A percentile compares a stretch with the other conserved stretches of the same genome.
Conservation (phyloP, 148 eudicot genomes). For the Arctostaphylos glauca region DNA sequence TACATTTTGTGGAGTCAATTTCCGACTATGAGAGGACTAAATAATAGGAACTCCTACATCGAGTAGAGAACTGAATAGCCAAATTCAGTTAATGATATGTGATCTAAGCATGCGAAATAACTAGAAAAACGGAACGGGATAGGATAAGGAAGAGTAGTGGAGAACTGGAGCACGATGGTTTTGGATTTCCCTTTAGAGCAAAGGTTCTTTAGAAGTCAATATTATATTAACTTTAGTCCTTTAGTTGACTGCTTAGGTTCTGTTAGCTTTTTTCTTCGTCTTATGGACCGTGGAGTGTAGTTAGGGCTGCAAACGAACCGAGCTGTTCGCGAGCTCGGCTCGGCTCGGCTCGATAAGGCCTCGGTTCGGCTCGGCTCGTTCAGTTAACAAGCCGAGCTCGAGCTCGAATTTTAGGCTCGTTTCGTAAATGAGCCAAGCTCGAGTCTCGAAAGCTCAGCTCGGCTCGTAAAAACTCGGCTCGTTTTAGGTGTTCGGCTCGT, state of each 20-base stretch:
- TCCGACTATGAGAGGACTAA: neutral
- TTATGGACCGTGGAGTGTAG: neutral
- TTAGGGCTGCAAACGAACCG: too few relatives aligned
- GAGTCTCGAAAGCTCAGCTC: too few relatives aligned
- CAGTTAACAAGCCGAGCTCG: too few relatives aligned
- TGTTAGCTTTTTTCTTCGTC: neutral
- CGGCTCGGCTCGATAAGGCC: too few relatives aligned
- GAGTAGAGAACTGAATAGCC: neutral
- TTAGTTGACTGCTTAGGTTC: neutral
- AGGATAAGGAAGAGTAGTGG: neutral
- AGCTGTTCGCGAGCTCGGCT: too few relatives aligned
- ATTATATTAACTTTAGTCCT: conserved; percentile 9
- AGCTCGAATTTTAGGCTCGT: too few relatives aligned
- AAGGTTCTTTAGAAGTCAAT: conserved; percentile 5
- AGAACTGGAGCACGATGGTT: neutral
- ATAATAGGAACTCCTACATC: neutral
- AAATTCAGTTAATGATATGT: neutral
- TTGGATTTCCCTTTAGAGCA: conserved; percentile 7
- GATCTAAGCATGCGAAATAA: neutral
- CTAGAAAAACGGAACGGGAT: neutral
- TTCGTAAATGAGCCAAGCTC: too few relatives aligned
- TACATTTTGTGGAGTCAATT: neutral
- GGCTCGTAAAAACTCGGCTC: too few relatives aligned
- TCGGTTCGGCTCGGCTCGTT: too few relatives aligned
- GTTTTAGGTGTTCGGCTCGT: too few relatives aligned